A percentile compares a stretch with the other conserved stretches of the same genome.
These are phyloP conservation scores for Garcia nutans DNA, from an alignment of 345 rosid genomes.

Conservation along the genomic window DNA sequence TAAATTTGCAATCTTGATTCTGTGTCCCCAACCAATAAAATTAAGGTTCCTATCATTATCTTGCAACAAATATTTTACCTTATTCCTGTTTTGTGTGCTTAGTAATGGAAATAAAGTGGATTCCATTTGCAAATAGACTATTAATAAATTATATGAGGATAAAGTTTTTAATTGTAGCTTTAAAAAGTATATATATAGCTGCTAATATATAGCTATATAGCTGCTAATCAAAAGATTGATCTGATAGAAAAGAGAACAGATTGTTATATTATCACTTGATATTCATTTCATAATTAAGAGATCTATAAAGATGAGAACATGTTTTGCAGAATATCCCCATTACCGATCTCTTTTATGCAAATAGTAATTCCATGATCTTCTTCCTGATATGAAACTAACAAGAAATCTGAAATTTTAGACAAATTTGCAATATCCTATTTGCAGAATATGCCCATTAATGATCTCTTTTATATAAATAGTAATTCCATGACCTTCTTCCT, in stretches of 20 bases:
- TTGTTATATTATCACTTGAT: background rate
- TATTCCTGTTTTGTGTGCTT: background rate
- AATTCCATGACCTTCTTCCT: background rate
- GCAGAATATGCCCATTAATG: no score
- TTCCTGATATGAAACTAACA: no score
- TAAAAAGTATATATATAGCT: background rate
- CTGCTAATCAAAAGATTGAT: background rate
- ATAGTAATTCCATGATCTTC: background rate
- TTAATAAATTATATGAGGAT: background rate
- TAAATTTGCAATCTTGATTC: no score
- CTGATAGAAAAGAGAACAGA: background rate
- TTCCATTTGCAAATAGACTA: background rate
- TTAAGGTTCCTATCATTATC: background rate
- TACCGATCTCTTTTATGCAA: no score
- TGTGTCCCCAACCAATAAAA: background rate
- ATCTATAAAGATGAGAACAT: no score
- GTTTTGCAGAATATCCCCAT: no score
- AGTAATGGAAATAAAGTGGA: slow-evolving; percentile 12
- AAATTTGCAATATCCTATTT: background rate
- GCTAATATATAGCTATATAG: background rate
- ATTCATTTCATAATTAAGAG: no score
- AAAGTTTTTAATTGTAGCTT: background rate
- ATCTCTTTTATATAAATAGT: no score
- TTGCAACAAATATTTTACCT: background rate
- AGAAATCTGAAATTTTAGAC: no score